Conservation (phyloP, 495 filamentous ascomycete genomes). For the Aspergillus nanangensis region DNA sequence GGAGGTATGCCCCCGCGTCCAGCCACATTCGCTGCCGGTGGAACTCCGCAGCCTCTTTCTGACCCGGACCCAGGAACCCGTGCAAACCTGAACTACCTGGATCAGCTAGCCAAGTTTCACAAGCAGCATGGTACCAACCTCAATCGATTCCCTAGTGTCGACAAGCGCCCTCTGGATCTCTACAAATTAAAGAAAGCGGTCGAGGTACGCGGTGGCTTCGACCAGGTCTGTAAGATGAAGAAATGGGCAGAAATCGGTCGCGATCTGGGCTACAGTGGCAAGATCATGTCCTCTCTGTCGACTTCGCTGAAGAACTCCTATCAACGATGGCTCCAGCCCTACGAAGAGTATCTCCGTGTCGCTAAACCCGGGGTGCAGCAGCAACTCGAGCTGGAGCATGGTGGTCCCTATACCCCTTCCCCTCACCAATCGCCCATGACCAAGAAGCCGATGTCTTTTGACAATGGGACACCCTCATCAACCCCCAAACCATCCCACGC, state of each 20-base stretch:
- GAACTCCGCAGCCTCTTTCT: slow-evolving; percentile 34
- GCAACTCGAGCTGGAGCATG: slow-evolving; percentile 88
- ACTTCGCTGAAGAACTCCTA: slow-evolving; percentile 99
- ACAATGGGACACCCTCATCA: slow-evolving; percentile 60
- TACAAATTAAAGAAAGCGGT: slow-evolving; percentile 97
- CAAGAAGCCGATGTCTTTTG: slow-evolving; percentile 59
- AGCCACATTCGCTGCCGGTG: slow-evolving; percentile 30
- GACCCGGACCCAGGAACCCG: slow-evolving; percentile 65
- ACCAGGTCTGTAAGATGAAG: slow-evolving; percentile 92
- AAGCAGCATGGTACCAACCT: slow-evolving; percentile 93
- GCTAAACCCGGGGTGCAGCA: slow-evolving; percentile 97
- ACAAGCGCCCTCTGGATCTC: slow-evolving; percentile 94
- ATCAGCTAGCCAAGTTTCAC: slow-evolving; percentile 94
- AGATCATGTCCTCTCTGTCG: slow-evolving; percentile 99
- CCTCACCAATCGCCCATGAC: slow-evolving; percentile 73
- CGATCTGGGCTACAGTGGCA: slow-evolving; percentile 96
- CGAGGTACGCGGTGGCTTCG: slow-evolving; percentile 88
- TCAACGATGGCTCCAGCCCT: slow-evolving; percentile 91
- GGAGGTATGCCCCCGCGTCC: slow-evolving; percentile 68
- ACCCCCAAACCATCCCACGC: slow-evolving; percentile 64
- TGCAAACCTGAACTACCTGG: slow-evolving; percentile 92
- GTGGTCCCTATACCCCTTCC: slow-evolving; percentile 91
- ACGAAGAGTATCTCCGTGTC: slow-evolving; percentile 88
- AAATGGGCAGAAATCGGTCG: slow-evolving; percentile 99
- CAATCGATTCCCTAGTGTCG: slow-evolving; percentile 90